Base-by-base conservation (phyloP, 2,329 filamentous ascomycete species). In the Cladosporium sp. region DNA sequence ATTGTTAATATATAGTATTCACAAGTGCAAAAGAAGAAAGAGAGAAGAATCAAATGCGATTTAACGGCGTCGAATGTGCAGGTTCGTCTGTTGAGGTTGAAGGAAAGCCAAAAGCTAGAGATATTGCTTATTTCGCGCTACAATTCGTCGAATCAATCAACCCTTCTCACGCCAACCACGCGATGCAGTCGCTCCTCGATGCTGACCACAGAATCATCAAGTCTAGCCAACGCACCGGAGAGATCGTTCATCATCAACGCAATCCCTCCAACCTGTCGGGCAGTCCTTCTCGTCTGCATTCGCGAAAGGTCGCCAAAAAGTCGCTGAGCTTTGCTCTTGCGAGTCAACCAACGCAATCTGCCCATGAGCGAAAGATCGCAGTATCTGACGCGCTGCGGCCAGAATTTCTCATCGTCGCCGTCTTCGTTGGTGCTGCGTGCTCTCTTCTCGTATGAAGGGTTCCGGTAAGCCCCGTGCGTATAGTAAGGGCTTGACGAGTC, bases 271-370 rank as follows among this genome's bases (percentile, higher is more conserved):
- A 68, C 64, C 51, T 67, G 64, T 47, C 62, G 54, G 29, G 65
- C 64, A 20, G 68, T 72, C 41, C 70, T 55, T 45, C 71, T 60
- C 4, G 66, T 64, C 56, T 72, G 68, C 36, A 73, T 58, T 38
- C 70, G 56, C 51, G 56, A 64, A 47, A 74, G 45, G 3, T 58
- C 55, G 38, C 67, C 58, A 34, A 68, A 65, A 44, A 73, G 54
- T n/a, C 53, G 56, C 43, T 68, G 58, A 11, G 68, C 68, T 37
- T 66, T 63, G 2, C 61, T 55, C 51, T 71, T 72, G 43, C 52
- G 58, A 32, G 60, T 56, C 37, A 73, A 52, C 71, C 70, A 73
- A 13, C 64, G 36, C 45, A 67, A 62, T 8, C 72, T 55, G 54
- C 67, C 63, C 20, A 58, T 57, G 1, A 70, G 56, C 4, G 62